Evolutionary conservation across 2,329 filamentous ascomycete genomes (phyloP).

Genomic region (Cylindrodendrum hubeiense): DNA sequence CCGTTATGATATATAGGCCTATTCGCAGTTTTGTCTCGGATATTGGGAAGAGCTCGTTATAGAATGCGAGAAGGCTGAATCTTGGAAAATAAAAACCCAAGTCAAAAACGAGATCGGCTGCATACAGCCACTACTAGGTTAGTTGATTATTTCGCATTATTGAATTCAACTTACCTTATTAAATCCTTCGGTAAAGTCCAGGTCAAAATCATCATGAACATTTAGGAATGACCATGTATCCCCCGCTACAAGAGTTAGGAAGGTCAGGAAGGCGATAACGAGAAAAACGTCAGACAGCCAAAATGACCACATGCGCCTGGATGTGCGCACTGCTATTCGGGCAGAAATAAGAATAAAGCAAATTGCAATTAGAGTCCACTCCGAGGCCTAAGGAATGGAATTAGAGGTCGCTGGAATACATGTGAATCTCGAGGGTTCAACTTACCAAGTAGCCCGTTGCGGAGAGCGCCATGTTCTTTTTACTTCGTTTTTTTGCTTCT

Average conservation of each 20-base stretch:
- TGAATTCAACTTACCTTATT: not conserved
- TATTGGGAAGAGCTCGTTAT: conserved; percentile 8
- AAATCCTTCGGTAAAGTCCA: not conserved
- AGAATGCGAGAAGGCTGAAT: conserved; percentile 8
- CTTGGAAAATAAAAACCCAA: conserved; percentile 8
- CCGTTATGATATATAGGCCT: not conserved
- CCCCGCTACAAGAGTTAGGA: not conserved
- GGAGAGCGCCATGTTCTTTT: no score
- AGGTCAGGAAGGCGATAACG: not conserved
- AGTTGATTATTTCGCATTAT: not conserved
- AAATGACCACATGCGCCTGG: not conserved
- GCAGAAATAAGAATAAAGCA: not conserved
- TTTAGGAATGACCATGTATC: not conserved
- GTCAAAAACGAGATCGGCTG: not conserved
- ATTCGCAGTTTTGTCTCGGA: not conserved
- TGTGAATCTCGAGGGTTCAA: no score
- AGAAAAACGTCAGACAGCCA: not conserved
- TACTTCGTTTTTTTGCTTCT: no score
- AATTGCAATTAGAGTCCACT: not conserved
- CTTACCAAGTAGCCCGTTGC: no score
- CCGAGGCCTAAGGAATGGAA: not conserved
- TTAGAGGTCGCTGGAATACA: not conserved
- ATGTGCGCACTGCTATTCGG: not conserved
- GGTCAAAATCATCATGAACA: not conserved
- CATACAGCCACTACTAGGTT: not conserved